phyloP scores from a whole-genome alignment of 2,329 filamentous ascomycete species.

The Leptographium galeiforme region DNA sequence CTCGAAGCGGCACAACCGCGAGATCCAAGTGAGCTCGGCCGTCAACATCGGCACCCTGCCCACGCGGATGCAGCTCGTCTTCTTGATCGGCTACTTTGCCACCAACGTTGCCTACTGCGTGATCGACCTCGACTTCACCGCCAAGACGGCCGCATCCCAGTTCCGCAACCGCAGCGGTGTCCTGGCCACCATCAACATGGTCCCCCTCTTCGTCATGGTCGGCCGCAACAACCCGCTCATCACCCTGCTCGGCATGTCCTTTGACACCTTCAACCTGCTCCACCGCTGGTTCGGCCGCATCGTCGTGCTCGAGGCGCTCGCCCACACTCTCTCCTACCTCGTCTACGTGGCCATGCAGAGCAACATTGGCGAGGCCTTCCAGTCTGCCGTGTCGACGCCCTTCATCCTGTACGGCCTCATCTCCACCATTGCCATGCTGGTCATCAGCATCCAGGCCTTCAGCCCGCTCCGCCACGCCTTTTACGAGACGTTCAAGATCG shows the following conservation, averaged over 20 bases:
- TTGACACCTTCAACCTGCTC: conserved; percentile 71
- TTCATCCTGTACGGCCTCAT: conserved; percentile 51
- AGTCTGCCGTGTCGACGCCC: conserved; percentile 20
- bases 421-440: conserved; percentile 45
- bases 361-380: conserved; percentile 35
- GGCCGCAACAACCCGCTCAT: conserved; percentile 71
- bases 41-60: conserved; percentile 58
- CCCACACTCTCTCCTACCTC: conserved; percentile 51
- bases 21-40: conserved; percentile 47
- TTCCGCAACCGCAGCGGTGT: conserved; percentile 57
- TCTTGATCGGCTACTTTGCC: conserved; percentile 53
- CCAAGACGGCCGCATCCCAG: conserved; percentile 29
- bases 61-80: conserved; percentile 60
- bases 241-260: conserved; percentile 56
- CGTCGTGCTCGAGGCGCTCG: conserved; percentile 53
- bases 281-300: conserved; percentile 73
- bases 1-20: conserved; percentile 63
- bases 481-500: conserved; percentile 63
- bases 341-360: conserved; percentile 23
- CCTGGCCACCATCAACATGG: conserved; percentile 63
- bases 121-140: conserved; percentile 46
- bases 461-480: conserved; percentile 64
- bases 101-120: conserved; percentile 70
- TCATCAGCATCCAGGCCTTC: conserved; percentile 53
- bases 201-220: conserved; percentile 60